phyloP scores from a whole-genome alignment of 2,329 filamentous ascomycete genomes.

The Elsinoe fawcettii region DNA sequence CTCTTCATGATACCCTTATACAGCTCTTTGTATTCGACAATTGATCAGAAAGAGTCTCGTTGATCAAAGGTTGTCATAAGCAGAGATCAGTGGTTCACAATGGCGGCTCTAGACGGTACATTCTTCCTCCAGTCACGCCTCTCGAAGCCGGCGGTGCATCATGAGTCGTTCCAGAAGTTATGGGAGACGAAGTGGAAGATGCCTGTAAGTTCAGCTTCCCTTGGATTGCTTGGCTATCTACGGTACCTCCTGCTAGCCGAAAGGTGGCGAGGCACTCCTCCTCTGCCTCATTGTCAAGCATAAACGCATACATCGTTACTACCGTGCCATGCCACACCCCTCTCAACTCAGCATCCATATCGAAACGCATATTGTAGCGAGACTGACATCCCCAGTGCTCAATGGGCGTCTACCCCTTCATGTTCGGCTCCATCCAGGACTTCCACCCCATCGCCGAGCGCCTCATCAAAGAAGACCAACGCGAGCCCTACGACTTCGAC shows the following conservation, averaged over 20 bases:
- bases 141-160: slow-evolving; percentile 36
- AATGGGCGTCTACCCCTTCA: slow-evolving; percentile 56
- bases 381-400: slow-evolving; percentile 25
- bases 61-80: too few relatives aligned
- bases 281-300: too few relatives aligned
- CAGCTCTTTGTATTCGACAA: neutral
- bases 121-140: slow-evolving; percentile 44
- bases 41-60: too few relatives aligned
- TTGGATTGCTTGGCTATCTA: too few relatives aligned
- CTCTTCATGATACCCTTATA: neutral
- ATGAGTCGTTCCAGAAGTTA: slow-evolving; percentile 40
- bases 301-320: too few relatives aligned
- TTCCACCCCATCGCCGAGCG: slow-evolving; percentile 62
- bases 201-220: slow-evolving; percentile 51
- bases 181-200: slow-evolving; percentile 74
- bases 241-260: too few relatives aligned
- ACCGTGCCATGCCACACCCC: too few relatives aligned
- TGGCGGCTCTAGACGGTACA: slow-evolving; percentile 35
- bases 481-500: slow-evolving; percentile 56
- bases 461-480: slow-evolving; percentile 53
- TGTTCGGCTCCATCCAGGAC: slow-evolving; percentile 60
- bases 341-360: too few relatives aligned
- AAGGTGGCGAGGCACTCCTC: too few relatives aligned
- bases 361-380: too few relatives aligned
- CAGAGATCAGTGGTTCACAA: slow-evolving; percentile 17